A percentile compares a stretch with the other conserved stretches of the same genome.
Evolutionary conservation across 208 protist genomes (phyloP).

Genomic region (Leishmania braziliensis): DNA sequence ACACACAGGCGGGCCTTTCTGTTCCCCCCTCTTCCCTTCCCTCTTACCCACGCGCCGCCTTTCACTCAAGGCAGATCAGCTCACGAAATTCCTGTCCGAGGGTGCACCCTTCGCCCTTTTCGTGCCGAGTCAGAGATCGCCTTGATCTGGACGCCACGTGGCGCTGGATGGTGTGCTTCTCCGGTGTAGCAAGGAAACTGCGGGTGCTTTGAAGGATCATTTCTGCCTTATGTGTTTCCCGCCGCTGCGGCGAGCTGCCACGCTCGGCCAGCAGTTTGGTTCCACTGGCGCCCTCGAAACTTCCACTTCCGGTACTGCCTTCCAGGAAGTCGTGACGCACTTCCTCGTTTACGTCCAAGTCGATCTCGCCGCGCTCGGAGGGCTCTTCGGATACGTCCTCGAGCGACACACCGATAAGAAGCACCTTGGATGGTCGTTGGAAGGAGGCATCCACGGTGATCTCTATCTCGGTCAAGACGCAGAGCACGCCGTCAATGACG

Average conservation of each 20-base stretch:
- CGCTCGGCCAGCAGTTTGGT: neutral
- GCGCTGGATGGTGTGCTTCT: too few species aligned
- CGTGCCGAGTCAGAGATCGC: neutral
- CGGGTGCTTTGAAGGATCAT: neutral
- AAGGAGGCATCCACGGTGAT: conserved; percentile 24
- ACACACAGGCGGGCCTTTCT: too few species aligned
- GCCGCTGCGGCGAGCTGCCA: neutral
- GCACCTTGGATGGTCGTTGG: conserved; percentile 9
- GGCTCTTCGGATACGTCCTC: conserved; percentile 38
- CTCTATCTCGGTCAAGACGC: conserved; percentile 45
- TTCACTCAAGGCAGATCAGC: conserved; percentile 13
- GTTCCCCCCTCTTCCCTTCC: neutral
- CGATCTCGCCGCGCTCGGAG: conserved; percentile 17
- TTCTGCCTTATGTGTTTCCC: neutral
- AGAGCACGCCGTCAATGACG: conserved; percentile 59
- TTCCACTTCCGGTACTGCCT: neutral
- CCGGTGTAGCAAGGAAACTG: neutral
- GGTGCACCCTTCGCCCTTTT: neutral
- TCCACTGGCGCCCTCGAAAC: conserved; percentile 2
- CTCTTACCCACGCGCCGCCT: too few species aligned
- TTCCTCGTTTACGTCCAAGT: conserved; percentile 6
- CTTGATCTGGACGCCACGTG: neutral
- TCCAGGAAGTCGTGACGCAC: neutral
- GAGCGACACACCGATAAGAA: conserved; percentile 52
- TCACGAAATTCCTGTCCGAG: conserved; percentile 29